A percentile compares a stretch with the other conserved stretches of the same genome.
Conservation (phyloP, 148 eudicot genomes). For the Rhododendron griersonianum region DNA sequence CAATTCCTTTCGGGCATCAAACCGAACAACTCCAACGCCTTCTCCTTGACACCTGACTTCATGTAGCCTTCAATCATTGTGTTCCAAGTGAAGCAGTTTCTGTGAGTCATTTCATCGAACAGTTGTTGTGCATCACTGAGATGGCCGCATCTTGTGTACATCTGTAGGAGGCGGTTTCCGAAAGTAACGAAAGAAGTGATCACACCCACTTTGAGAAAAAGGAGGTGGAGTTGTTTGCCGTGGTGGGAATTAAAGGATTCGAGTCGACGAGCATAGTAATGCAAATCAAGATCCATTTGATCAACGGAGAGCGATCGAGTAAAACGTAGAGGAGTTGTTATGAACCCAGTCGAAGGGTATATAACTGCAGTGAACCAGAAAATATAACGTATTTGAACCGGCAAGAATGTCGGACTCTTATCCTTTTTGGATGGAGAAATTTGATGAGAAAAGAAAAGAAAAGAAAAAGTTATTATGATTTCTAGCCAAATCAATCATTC, state of each 20-base stretch:
- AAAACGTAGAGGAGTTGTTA: neutral
- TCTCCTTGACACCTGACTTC: neutral
- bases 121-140: constrained; percentile 47
- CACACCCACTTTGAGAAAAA: constrained; percentile 74
- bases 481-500: too few relatives aligned
- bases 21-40: constrained; percentile 24
- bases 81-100: constrained; percentile 73
- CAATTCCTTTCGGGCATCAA: constrained; percentile 61
- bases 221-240: constrained; percentile 62
- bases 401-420: neutral
- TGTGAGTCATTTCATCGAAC: constrained; percentile 71
- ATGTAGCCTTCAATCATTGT: constrained; percentile 20
- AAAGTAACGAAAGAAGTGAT: constrained; percentile 37
- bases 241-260: constrained; percentile 45
- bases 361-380: neutral
- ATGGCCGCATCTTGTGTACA: constrained; percentile 50
- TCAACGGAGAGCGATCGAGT: neutral
- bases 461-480: too few relatives aligned
- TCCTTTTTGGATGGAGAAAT: too few relatives aligned
- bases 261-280: constrained; percentile 44
- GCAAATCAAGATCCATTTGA: constrained; percentile 51
- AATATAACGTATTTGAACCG: neutral
- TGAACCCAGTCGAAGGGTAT: neutral
- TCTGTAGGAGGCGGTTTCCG: constrained; percentile 67
- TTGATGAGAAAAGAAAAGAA: too few relatives aligned